Conservation (phyloP, 371 early-diverging fungal genomes). For the Mortierella sp. region DNA sequence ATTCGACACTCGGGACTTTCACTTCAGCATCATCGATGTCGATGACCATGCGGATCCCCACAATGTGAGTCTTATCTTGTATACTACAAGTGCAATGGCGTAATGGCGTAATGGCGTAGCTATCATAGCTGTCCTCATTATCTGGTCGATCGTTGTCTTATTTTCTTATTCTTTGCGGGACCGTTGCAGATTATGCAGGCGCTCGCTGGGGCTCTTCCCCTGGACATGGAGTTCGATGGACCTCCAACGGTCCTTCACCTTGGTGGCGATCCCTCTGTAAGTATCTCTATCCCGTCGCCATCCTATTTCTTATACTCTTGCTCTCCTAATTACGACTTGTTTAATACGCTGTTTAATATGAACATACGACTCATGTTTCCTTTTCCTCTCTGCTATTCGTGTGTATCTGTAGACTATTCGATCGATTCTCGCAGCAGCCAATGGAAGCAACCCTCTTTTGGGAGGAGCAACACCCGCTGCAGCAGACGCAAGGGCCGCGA, state of each 20-base stretch:
- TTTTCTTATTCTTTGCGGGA: neutral
- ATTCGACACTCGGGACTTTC: conserved; percentile 22
- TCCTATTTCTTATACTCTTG: neutral
- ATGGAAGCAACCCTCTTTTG: conserved; percentile 2
- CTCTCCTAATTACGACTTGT: too few species aligned
- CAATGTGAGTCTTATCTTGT: conserved; percentile 10
- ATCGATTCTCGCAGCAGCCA: conserved; percentile 15
- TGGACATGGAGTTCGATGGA: conserved; percentile 27
- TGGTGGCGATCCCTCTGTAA: conserved; percentile 37
- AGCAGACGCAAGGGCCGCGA: conserved; percentile 16
- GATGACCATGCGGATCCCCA: conserved; percentile 32
- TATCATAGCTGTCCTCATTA: too few species aligned
- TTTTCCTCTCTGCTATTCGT: neutral
- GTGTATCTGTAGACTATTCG: conserved; percentile 17
- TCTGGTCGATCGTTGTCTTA: neutral
- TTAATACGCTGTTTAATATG: neutral
- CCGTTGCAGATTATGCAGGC: conserved; percentile 46
- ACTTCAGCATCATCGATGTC: conserved; percentile 39
- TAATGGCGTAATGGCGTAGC: too few species aligned
- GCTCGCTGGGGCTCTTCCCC: conserved; percentile 25
- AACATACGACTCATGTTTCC: neutral
- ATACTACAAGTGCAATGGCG: too few species aligned
- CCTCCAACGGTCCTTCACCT: conserved; percentile 31
- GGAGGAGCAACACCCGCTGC: conserved; percentile 4
- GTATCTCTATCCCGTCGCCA: neutral